Evolutionary conservation across 2,329 filamentous ascomycete species (phyloP).

Genomic region (Colletotrichum brevisporum): DNA sequence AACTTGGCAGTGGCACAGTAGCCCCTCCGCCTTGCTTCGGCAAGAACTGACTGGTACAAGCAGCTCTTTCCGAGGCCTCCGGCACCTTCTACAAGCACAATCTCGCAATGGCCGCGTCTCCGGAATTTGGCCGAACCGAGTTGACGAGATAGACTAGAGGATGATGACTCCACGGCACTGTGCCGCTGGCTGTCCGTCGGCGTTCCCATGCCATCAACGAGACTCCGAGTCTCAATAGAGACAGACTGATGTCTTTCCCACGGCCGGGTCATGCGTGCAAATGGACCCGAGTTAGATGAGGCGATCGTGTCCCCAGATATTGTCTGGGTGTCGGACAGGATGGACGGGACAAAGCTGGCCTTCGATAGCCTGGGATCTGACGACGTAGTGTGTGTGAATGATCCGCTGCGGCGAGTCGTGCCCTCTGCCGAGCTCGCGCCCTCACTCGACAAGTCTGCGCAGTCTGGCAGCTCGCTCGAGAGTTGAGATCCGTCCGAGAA

Average conservation of each 20-base stretch:
- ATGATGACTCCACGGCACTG: constrained; percentile 60
- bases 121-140: constrained; percentile 71
- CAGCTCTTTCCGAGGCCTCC: constrained; percentile 77
- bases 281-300: constrained; percentile 58
- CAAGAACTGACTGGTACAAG: constrained; percentile 73
- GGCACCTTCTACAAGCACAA: constrained; percentile 72
- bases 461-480: constrained; percentile 64
- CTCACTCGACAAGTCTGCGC: constrained; percentile 71
- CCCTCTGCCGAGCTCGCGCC: constrained; percentile 71
- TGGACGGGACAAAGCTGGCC: constrained; percentile 57
- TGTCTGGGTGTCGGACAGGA: constrained; percentile 57
- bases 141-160: constrained; percentile 67
- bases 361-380: constrained; percentile 58
- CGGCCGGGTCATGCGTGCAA: constrained; percentile 56
- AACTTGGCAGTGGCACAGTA: constrained; percentile 78
- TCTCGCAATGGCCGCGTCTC: constrained; percentile 74
- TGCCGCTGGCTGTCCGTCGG: constrained; percentile 58
- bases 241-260: constrained; percentile 69
- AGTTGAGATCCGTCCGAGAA: constrained; percentile 69
- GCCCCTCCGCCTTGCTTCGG: constrained; percentile 72
- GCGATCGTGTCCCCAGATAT: constrained; percentile 62
- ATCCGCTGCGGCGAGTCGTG: constrained; percentile 62
- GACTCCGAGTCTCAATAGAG: constrained; percentile 62
- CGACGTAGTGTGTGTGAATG: constrained; percentile 61
- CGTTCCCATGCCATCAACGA: constrained; percentile 58